These are phyloP conservation scores for Myotisia sp. DNA, from an alignment of 2,329 filamentous ascomycete species.

Conservation along the genomic window DNA sequence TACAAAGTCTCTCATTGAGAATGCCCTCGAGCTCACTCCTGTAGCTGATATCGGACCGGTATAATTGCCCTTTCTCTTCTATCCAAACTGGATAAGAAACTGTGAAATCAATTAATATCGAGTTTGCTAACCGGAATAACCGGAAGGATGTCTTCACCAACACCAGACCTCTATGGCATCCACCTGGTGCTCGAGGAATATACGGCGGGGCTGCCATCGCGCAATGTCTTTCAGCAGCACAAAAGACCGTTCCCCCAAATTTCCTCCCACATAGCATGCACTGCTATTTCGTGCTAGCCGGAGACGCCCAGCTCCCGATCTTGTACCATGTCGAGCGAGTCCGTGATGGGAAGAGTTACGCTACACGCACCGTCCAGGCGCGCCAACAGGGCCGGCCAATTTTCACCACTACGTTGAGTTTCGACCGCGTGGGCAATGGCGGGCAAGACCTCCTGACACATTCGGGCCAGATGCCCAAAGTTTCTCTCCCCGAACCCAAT, in stretches of 20 bases:
- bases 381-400: slow-evolving; percentile 76
- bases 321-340: slow-evolving; percentile 92
- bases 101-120: too few relatives aligned
- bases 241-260: slow-evolving; percentile 63
- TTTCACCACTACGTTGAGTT: slow-evolving; percentile 90
- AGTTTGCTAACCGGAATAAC: slow-evolving; percentile 1
- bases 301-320: slow-evolving; percentile 69
- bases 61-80: slow-evolving; percentile 26
- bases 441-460: slow-evolving; percentile 49
- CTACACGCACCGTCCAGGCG: slow-evolving; percentile 90
- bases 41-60: slow-evolving; percentile 48
- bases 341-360: slow-evolving; percentile 75
- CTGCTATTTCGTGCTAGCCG: slow-evolving; percentile 95
- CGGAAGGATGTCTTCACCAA: slow-evolving; percentile 87
- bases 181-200: slow-evolving; percentile 78
- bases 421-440: slow-evolving; percentile 48
- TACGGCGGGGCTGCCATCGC: slow-evolving; percentile 89
- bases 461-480: slow-evolving; percentile 45
- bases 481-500: slow-evolving; percentile 32
- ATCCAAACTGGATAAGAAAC: not conserved
- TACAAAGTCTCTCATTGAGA: slow-evolving; percentile 69
- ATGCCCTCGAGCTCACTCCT: slow-evolving; percentile 72
- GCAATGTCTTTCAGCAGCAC: slow-evolving; percentile 75
- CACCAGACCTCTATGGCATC: slow-evolving; percentile 80
- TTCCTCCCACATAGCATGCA: slow-evolving; percentile 93